Evolutionary conservation across 1,139 yeast species (phyloP), one percentile per base, ranked within the genome.

Genomic region (Saccharomycopsis hybrid): DNA sequence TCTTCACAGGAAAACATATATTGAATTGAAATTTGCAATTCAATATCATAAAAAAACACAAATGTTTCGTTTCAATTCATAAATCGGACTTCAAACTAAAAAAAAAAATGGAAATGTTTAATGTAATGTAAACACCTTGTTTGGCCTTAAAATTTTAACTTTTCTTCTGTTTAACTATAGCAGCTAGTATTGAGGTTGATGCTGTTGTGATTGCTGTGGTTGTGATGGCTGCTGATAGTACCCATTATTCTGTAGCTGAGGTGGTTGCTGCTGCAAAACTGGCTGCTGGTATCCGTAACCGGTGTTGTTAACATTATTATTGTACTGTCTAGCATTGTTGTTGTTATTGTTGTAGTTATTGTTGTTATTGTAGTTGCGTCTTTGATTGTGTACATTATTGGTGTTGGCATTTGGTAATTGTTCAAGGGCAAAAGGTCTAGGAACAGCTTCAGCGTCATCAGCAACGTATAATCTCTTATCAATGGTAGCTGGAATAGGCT

Each of bases 381-480:
- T 41, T 33, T 44, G 44, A 41, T 44, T 39, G 30, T 44, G 32
- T 7, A 45, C 7, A 31, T 36, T 42, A 25, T 43, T 46, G 30
- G 43, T 49, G 63, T 65, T 65, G 47, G 63, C 65, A 41, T 58
- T 58, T 55, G 68, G 67, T 55, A 63, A 52, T 32, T 62, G 59
- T 50, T 67, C 86, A 57, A 85, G 77, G 60, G 87, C 88, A 74
- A 86, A 85, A 25, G 96, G 96, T 62, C 81, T 82, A 59, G 96
- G 97, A 55, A 89, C 88, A 33, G 82, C 74, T 28, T 78, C 80
- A 48, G 76, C 76, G 63, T 86, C 80, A 56, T 85, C 90, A 43
- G 94, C 94, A 55, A 90, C 98, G 63, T 92, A 92, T 58, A 92
- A 76, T 13, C 85, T 76, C 66, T 81, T 83, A 69, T 92, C 98